Conservation (phyloP, 768 basidiomycete genomes). For the Gymnopilus dilepis region DNA sequence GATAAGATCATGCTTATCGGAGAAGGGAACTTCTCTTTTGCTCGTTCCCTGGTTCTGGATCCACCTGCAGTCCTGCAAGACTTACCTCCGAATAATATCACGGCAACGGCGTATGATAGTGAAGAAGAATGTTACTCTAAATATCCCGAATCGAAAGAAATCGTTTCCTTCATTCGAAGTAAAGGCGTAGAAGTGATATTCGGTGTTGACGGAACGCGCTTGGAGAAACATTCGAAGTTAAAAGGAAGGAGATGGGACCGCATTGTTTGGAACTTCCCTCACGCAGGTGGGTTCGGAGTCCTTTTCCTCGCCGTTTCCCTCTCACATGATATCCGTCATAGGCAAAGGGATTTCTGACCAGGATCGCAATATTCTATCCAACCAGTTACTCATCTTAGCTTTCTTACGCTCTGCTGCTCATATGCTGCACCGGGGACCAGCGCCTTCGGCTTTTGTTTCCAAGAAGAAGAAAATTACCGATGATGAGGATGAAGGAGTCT, state of each 20-base stretch:
- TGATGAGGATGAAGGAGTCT: slow-evolving; percentile 46
- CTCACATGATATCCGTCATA: slow-evolving; percentile 32
- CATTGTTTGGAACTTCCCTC: slow-evolving; percentile 96
- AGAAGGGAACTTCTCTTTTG: slow-evolving; percentile 95
- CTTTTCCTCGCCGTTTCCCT: background rate
- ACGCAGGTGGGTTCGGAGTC: slow-evolving; percentile 68
- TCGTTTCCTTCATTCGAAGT: slow-evolving; percentile 57
- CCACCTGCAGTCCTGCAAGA: slow-evolving; percentile 52
- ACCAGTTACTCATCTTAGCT: slow-evolving; percentile 82
- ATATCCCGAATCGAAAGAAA: slow-evolving; percentile 74
- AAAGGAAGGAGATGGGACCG: slow-evolving; percentile 74
- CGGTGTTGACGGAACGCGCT: slow-evolving; percentile 79
- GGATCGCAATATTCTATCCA: slow-evolving; percentile 89
- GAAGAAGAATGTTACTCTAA: slow-evolving; percentile 79
- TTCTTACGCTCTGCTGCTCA: slow-evolving; percentile 79
- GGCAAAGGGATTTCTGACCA: slow-evolving; percentile 93
- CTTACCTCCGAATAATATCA: slow-evolving; percentile 69
- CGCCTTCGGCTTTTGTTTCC: slow-evolving; percentile 47
- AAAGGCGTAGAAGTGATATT: slow-evolving; percentile 78
- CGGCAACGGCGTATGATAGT: slow-evolving; percentile 86
- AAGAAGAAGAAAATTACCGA: slow-evolving; percentile 53
- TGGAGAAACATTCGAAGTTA: slow-evolving; percentile 63
- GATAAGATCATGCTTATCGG: slow-evolving; percentile 82
- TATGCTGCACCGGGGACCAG: slow-evolving; percentile 61
- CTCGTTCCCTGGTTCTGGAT: slow-evolving; percentile 68